Percentiles rank a stretch among this genome's conserved stretches.
Conservation (phyloP, 2,329 filamentous ascomycete genomes). For the Fusarium phyllophilum region DNA sequence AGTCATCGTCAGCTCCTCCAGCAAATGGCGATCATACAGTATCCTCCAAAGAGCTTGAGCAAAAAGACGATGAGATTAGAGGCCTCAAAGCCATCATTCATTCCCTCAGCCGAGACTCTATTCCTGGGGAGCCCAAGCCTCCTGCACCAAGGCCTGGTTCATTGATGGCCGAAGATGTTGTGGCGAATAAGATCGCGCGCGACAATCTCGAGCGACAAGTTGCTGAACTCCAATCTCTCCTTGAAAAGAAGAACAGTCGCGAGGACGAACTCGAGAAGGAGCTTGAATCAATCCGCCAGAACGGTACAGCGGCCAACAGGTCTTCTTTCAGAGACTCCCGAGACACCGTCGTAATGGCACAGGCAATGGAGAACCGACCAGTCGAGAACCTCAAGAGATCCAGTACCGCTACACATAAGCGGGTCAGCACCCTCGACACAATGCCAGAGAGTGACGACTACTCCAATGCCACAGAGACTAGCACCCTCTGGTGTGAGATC, state of each 20-base stretch:
- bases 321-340: conserved; percentile 73
- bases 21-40: conserved; percentile 56
- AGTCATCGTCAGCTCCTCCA: conserved; percentile 60
- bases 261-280: conserved; percentile 91
- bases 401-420: conserved; percentile 60
- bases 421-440: conserved; percentile 68
- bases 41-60: conserved; percentile 80
- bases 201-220: conserved; percentile 85
- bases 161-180: conserved; percentile 47
- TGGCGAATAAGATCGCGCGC: conserved; percentile 48
- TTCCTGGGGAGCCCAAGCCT: conserved; percentile 53
- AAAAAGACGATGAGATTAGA: conserved; percentile 96
- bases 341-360: conserved; percentile 69
- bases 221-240: conserved; percentile 76
- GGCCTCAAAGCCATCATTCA: conserved; percentile 98
- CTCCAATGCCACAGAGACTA: conserved; percentile 77
- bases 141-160: conserved; percentile 48
- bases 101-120: conserved; percentile 83
- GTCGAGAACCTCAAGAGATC: conserved; percentile 61
- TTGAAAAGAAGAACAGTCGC: conserved; percentile 76
- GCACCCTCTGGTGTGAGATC: conserved; percentile 90
- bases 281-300: conserved; percentile 70
- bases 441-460: conserved; percentile 77
- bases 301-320: conserved; percentile 57
- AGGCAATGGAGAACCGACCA: conserved; percentile 58